Evolutionary conservation across 2,329 filamentous ascomycete genomes (phyloP).

Genomic region (Penicillium sp.): DNA sequence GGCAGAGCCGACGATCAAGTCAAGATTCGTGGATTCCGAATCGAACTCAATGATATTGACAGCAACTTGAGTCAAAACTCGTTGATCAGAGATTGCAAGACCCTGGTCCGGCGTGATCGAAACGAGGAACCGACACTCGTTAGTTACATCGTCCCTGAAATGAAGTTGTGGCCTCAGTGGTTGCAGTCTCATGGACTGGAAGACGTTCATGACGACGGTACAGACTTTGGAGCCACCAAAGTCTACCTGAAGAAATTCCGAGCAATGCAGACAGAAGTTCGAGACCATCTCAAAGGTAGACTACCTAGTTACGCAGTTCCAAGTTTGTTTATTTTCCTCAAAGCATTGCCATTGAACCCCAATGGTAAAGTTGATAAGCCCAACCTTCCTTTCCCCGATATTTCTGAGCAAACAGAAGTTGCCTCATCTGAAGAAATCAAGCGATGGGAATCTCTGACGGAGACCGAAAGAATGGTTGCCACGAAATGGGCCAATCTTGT

Average conservation of each 20-base stretch:
- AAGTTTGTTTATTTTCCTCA: constrained; percentile 67
- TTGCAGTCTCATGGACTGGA: constrained; percentile 53
- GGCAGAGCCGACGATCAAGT: constrained; percentile 84
- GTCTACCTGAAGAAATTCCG: constrained; percentile 55
- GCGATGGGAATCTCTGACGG: constrained; percentile 41
- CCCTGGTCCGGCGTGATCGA: constrained; percentile 75
- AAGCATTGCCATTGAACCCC: constrained; percentile 74
- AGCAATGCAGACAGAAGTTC: constrained; percentile 55
- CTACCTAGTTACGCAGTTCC: constrained; percentile 74
- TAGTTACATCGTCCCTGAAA: constrained; percentile 84
- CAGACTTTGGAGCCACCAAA: constrained; percentile 29
- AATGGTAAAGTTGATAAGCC: constrained; percentile 82
- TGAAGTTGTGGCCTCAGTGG: constrained; percentile 68
- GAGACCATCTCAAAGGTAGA: constrained; percentile 67
- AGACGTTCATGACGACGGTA: constrained; percentile 49
- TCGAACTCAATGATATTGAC: constrained; percentile 93
- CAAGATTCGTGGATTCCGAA: constrained; percentile 93
- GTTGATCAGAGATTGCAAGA: constrained; percentile 78
- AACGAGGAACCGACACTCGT: constrained; percentile 83
- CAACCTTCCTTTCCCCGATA: constrained; percentile 75
- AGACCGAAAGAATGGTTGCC: constrained; percentile 65
- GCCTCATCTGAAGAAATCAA: constrained; percentile 49
- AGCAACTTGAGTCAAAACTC: constrained; percentile 70
- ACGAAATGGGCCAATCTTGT: constrained; percentile 71
- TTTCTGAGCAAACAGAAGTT: constrained; percentile 59